A percentile compares a stretch with the other conserved stretches of the same genome.
Conservation (phyloP, 805 yeast genomes). For the Yamadazyma philogaea region DNA sequence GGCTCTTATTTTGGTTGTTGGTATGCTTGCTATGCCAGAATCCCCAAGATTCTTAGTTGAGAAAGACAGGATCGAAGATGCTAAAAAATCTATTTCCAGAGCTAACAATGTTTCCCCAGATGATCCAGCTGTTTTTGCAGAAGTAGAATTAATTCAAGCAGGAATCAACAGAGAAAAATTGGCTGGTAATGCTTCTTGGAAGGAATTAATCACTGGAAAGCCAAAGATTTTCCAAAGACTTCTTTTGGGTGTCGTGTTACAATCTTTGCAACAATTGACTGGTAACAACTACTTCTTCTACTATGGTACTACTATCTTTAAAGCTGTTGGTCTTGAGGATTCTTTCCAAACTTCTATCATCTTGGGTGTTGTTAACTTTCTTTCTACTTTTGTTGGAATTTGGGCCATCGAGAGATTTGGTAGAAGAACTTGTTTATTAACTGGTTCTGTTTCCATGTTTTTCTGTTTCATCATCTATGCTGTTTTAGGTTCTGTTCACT, state of each 20-base stretch:
- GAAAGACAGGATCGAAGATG: constrained; percentile 48
- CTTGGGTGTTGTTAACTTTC: constrained; percentile 54
- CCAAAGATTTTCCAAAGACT: constrained; percentile 60
- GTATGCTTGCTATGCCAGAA: constrained; percentile 63
- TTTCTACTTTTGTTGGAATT: constrained; percentile 52
- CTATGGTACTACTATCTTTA: constrained; percentile 55
- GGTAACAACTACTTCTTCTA: constrained; percentile 64
- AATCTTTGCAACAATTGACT: constrained; percentile 55
- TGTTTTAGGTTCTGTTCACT: constrained; percentile 53
- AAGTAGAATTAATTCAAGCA: constrained; percentile 52
- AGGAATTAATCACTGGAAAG: constrained; percentile 57
- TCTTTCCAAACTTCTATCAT: constrained; percentile 54
- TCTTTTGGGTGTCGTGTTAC: constrained; percentile 54
- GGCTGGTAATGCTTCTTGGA: constrained; percentile 68
- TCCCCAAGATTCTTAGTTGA: constrained; percentile 63
- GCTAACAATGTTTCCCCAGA: constrained; percentile 55
- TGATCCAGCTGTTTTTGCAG: constrained; percentile 51
- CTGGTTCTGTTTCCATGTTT: constrained; percentile 47
- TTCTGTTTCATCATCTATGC: constrained; percentile 59
- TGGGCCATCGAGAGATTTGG: constrained; percentile 50
- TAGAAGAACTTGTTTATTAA: constrained; percentile 43
- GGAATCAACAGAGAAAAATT: constrained; percentile 58
- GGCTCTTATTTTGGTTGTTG: constrained; percentile 48
- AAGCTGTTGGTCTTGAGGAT: constrained; percentile 47
- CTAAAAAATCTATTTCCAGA: constrained; percentile 50